phyloP scores from a whole-genome alignment of 495 filamentous ascomycete species.

The Penicillium paradoxum region DNA sequence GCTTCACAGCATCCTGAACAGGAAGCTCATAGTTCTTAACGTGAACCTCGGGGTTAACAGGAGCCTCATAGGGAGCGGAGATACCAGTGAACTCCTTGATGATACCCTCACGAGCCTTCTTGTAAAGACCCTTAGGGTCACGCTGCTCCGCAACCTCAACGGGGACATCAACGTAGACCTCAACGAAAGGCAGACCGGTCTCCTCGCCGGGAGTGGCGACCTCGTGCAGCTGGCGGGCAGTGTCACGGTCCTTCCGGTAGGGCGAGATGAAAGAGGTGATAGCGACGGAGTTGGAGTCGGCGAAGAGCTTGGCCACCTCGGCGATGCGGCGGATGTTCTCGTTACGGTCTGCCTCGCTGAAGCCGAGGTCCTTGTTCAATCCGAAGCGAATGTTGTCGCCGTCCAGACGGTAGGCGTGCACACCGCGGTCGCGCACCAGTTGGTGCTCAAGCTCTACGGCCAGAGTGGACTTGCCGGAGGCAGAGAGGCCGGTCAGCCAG shows the following conservation, averaged over 20 bases:
- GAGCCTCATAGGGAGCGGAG: slow-evolving; percentile 85
- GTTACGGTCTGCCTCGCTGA: slow-evolving; percentile 85
- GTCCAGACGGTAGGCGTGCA: slow-evolving; percentile 88
- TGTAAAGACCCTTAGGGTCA: slow-evolving; percentile 96
- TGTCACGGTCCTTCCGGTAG: slow-evolving; percentile 77
- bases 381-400: slow-evolving; percentile 99
- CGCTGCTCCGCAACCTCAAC: slow-evolving; percentile 87
- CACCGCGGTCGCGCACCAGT: slow-evolving; percentile 65
- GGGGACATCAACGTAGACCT: slow-evolving; percentile 85
- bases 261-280: slow-evolving; percentile 97
- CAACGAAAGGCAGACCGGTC: slow-evolving; percentile 77
- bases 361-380: slow-evolving; percentile 93
- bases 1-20: slow-evolving; percentile 77
- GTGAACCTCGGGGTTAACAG: slow-evolving; percentile 77
- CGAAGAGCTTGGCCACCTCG: slow-evolving; percentile 95
- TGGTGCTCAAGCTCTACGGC: slow-evolving; percentile 95
- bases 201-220: slow-evolving; percentile 41
- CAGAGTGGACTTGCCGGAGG: slow-evolving; percentile 93
- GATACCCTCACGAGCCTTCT: slow-evolving; percentile 86
- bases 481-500: slow-evolving; percentile 95
- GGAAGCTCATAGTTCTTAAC: slow-evolving; percentile 71
- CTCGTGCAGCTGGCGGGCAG: slow-evolving; percentile 74
- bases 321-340: slow-evolving; percentile 97
- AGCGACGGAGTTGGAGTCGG: slow-evolving; percentile 79
- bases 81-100: slow-evolving; percentile 98